A percentile compares a stretch with the other conserved stretches of the same genome.
Evolutionary conservation across 257 asterid genomes (phyloP).

Genomic region (Ocimum tenuiflorum): DNA sequence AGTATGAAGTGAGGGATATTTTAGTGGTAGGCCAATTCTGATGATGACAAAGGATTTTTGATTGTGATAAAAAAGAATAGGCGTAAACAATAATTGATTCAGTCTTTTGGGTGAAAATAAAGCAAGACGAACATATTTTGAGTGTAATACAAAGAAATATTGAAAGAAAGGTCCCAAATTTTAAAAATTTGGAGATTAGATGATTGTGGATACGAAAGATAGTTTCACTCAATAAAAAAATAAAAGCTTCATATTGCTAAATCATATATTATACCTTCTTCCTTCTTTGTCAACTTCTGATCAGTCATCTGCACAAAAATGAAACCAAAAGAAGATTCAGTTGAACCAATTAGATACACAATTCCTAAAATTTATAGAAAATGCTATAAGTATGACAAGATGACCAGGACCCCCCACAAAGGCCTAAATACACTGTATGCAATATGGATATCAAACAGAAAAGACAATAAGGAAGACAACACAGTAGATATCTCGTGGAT

Average conservation of each 20-base stretch:
- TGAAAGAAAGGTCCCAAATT: too few relatives aligned
- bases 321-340: conserved; percentile 15
- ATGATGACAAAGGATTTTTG: too few relatives aligned
- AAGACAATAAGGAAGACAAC: neutral
- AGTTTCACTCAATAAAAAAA: neutral
- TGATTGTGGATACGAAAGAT: neutral
- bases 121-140: too few relatives aligned
- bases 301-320: conserved; percentile 54
- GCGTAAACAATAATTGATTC: neutral
- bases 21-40: neutral
- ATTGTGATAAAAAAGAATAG: too few relatives aligned
- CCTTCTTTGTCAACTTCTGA: conserved; percentile 54
- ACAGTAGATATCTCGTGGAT: neutral
- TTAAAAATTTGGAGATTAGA: neutral
- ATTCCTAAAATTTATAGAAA: neutral
- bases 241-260: neutral
- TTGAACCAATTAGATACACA: neutral
- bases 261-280: conserved; percentile 54
- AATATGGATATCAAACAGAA: neutral
- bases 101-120: neutral
- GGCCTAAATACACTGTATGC: neutral
- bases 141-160: neutral
- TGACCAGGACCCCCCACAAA: neutral
- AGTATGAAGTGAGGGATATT: neutral
- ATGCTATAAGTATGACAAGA: conserved; percentile 1